Percentiles rank a stretch among this genome's conserved stretches.
Conservation (phyloP, 495 filamentous ascomycete species). For the Collariella sp. region DNA sequence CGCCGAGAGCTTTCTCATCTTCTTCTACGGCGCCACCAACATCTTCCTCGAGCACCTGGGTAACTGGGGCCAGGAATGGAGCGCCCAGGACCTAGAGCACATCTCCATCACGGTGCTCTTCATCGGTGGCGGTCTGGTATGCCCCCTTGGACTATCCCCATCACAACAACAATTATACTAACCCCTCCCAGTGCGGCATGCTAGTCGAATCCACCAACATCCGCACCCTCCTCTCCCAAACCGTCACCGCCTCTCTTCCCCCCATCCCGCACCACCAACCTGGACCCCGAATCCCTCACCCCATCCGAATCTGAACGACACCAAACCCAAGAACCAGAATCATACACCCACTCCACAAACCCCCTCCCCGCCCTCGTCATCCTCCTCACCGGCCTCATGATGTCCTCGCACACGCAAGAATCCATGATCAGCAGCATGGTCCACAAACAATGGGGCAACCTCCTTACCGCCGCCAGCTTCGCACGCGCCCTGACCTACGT, state of each 20-base stretch:
- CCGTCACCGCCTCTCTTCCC: slow-evolving; percentile 26
- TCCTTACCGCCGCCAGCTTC: slow-evolving; percentile 73
- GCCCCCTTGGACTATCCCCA: slow-evolving; percentile 11
- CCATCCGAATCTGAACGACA: slow-evolving; percentile 23
- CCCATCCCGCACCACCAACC: slow-evolving; percentile 26
- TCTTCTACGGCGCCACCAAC: slow-evolving; percentile 79
- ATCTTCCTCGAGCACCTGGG: slow-evolving; percentile 87
- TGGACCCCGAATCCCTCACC: slow-evolving; percentile 31
- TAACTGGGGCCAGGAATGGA: slow-evolving; percentile 60
- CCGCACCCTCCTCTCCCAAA: slow-evolving; percentile 61
- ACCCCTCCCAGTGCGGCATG: slow-evolving; percentile 62
- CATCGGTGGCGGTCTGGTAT: slow-evolving; percentile 84
- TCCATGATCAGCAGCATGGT: slow-evolving; percentile 85
- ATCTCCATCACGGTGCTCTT: slow-evolving; percentile 90
- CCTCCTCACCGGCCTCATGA: slow-evolving; percentile 81
- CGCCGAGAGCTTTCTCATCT: slow-evolving; percentile 80
- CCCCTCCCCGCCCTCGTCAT: slow-evolving; percentile 84
- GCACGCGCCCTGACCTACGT: slow-evolving; percentile 75
- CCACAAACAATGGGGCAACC: slow-evolving; percentile 87
- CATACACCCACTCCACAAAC: slow-evolving; percentile 73
- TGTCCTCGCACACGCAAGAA: slow-evolving; percentile 82
- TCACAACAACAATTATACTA: neutral
- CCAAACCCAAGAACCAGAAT: slow-evolving; percentile 50
- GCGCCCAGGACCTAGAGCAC: slow-evolving; percentile 78
- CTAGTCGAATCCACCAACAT: slow-evolving; percentile 73